Conservation (phyloP, 495 filamentous ascomycete genomes). For the Penicillium desertorum region DNA sequence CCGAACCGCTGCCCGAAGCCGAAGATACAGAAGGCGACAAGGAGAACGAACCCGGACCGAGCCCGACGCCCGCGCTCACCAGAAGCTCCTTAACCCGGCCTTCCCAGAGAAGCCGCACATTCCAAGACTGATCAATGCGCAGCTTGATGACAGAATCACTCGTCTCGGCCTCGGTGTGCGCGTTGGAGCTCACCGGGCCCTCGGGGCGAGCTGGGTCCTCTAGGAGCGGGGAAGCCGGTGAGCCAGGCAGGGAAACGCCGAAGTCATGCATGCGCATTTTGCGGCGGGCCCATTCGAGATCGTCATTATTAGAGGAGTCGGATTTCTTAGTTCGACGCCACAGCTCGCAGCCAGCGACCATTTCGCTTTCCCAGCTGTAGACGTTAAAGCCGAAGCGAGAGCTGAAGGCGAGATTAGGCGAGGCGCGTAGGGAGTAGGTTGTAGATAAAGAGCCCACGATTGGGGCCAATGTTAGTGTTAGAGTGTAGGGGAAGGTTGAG, state of each 20-base stretch:
- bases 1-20: slow-evolving; percentile 29
- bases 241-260: slow-evolving; percentile 24
- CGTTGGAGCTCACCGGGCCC: slow-evolving; percentile 8
- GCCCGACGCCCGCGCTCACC: slow-evolving; percentile 80
- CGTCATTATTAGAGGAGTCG: slow-evolving; percentile 35
- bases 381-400: slow-evolving; percentile 95
- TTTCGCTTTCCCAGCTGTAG: slow-evolving; percentile 94
- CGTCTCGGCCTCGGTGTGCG: slow-evolving; percentile 54
- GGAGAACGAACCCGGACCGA: slow-evolving; percentile 56
- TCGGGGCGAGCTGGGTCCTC: slow-evolving; percentile 28
- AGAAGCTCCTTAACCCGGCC: slow-evolving; percentile 88
- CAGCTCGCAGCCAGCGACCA: slow-evolving; percentile 85
- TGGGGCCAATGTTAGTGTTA: slow-evolving; percentile 87
- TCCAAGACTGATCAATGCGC: slow-evolving; percentile 78
- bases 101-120: slow-evolving; percentile 88
- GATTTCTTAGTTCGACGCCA: slow-evolving; percentile 63
- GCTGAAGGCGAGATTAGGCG: slow-evolving; percentile 75
- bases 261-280: slow-evolving; percentile 41
- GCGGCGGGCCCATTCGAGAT: slow-evolving; percentile 45
- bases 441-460: slow-evolving; percentile 88
- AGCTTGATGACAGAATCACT: slow-evolving; percentile 89
- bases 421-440: slow-evolving; percentile 85
- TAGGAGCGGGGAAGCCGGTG: slow-evolving; percentile 25
- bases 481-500: slow-evolving; percentile 76
- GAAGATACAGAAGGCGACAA: slow-evolving; percentile 31